These are phyloP conservation scores for Alloteropsis angusta DNA, from an alignment of 202 grass and related monocot species.

Conservation along the genomic window DNA sequence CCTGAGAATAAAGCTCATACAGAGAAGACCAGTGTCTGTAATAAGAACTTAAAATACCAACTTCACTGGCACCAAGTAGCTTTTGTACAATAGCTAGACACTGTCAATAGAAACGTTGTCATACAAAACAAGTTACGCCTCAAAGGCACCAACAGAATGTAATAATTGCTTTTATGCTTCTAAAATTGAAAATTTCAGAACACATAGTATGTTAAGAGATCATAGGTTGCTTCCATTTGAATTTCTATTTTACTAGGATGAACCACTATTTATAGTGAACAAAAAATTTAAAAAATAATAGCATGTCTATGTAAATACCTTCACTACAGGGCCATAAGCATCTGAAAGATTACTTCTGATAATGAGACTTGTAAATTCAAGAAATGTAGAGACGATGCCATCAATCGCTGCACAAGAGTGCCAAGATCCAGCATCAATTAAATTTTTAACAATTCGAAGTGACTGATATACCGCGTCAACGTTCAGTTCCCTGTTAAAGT, in stretches of 20 bases:
- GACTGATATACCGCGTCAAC: conserved; percentile 62
- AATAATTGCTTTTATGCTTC: neutral
- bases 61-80: conserved; percentile 53
- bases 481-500: conserved; percentile 61
- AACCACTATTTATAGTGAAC: neutral
- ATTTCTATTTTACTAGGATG: neutral
- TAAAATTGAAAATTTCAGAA: neutral
- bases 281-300: neutral
- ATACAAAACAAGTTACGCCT: conserved; percentile 2
- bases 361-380: conserved; percentile 64
- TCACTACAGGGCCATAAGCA: conserved; percentile 51
- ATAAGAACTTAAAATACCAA: conserved; percentile 44
- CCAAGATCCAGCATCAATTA: conserved; percentile 56
- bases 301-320: conserved; percentile 38
- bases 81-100: conserved; percentile 64
- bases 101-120: conserved; percentile 40
- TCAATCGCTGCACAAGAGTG: conserved; percentile 49
- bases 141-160: neutral
- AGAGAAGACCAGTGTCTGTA: conserved; percentile 50
- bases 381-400: conserved; percentile 31
- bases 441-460: conserved; percentile 75
- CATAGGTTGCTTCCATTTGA: neutral
- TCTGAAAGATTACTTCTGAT: conserved; percentile 57
- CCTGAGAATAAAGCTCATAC: conserved; percentile 84
- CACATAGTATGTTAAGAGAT: conserved; percentile 1